Base-by-base conservation (phyloP, 306 rosid species). In the Gleditsia sinensis region DNA sequence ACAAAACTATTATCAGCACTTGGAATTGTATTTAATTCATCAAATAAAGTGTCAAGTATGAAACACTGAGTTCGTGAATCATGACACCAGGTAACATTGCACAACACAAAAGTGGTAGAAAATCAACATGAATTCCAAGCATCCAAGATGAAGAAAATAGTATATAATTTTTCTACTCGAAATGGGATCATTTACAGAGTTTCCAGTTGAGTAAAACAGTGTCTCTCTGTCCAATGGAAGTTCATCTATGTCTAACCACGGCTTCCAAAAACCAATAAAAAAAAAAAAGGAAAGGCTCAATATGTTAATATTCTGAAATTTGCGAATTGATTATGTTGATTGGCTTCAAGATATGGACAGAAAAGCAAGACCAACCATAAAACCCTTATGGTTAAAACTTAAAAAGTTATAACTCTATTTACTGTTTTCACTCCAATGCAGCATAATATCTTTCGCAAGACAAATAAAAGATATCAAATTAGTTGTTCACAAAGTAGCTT, bases 1-100 rank as follows among this genome's bases (percentile, higher is more conserved):
- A 63, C 36, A 75, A 79, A 71, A 63, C 13, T 32, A 81, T 59
- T 13, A 36, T 73, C 69, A 81, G 71, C n/a, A 43, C n/a, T 8
- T 34, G 49, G 36, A 67, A 57, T 72, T 64, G 69, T 33, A 14
- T 25, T 16, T 14, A 75, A 12, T 75, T 75, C 25, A 36, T 70
- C 56, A 70, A 68, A 30, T 39, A 36, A 51, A 43, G 14, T 19
- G 23, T 43, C 19, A 9, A 34, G 37, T 40, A 67, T 33, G 59
- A 32, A 40, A 25, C 30, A 25, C 24, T 39, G 19, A 67, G 57
- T 63, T 66, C 39, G 10, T 17, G 12, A 59, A 32, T 58, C 8
- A 60, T 8, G 54, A 19, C 27, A 72, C 64, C 27, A n/a, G 46
- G 30, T n/a, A 59, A 37, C 30, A 9, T 28, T 30, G 43, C 2